Evolutionary conservation across 2,329 filamentous ascomycete genomes (phyloP).

Genomic region (Aspergillus melleus): DNA sequence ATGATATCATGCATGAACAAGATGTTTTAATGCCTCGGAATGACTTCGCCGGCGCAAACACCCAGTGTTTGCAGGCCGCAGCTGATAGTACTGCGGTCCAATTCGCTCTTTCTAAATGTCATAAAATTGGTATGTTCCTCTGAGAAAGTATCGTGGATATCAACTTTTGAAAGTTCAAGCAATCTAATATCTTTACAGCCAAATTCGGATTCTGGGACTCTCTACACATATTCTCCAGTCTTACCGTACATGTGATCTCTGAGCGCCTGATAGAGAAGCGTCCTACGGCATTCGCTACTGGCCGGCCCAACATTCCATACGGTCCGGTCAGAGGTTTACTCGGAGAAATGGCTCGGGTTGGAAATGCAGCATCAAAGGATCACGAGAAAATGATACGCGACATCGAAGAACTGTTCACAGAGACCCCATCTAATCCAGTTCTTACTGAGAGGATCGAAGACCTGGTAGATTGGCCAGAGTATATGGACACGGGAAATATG

Average conservation of each 20-base stretch:
- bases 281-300: not conserved
- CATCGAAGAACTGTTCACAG: conserved; percentile 15
- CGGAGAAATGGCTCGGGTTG: not conserved
- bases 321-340: conserved; percentile 1
- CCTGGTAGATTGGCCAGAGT: too few relatives aligned
- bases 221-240: conserved; percentile 25
- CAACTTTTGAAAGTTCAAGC: not conserved
- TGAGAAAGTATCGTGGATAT: not conserved
- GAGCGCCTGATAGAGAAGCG: conserved; percentile 1
- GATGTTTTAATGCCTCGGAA: too few relatives aligned
- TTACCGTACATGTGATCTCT: conserved; percentile 19
- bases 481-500: too few relatives aligned
- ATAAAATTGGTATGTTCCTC: not conserved
- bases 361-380: conserved; percentile 9
- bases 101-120: not conserved
- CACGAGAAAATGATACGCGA: conserved; percentile 10
- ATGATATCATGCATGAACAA: too few relatives aligned
- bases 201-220: conserved; percentile 27
- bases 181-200: conserved; percentile 6
- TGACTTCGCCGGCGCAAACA: not conserved
- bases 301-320: not conserved
- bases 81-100: not conserved
- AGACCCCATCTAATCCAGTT: too few relatives aligned
- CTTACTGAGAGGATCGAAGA: too few relatives aligned
- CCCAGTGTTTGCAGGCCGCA: not conserved